Evolutionary conservation across 805 yeast genomes (phyloP).

Genomic region (Yueomyces sp.): DNA sequence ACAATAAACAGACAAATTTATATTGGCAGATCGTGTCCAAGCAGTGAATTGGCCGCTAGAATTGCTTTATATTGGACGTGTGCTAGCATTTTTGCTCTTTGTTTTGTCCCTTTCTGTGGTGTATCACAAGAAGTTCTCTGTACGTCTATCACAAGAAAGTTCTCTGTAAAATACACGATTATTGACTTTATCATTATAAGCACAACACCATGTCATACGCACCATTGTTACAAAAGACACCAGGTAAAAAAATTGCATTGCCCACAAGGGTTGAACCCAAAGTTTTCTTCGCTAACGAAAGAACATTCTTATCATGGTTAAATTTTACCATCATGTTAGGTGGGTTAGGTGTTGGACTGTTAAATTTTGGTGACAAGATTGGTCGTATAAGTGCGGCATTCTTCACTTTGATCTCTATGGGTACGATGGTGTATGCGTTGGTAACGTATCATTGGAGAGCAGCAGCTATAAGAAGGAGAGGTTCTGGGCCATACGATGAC

Average conservation of each 20-base stretch:
- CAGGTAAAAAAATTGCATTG: constrained; percentile 86
- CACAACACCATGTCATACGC: constrained; percentile 38
- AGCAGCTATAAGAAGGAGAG: constrained; percentile 92
- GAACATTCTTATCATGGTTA: constrained; percentile 96
- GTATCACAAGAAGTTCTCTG: background rate
- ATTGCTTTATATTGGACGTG: background rate
- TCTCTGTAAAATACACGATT: background rate
- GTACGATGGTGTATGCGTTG: constrained; percentile 91
- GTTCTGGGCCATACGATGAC: constrained; percentile 98
- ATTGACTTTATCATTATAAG: too few species aligned
- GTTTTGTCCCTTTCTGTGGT: background rate
- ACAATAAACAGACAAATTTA: too few species aligned
- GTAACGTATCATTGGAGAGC: constrained; percentile 99
- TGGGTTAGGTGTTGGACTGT: constrained; percentile 87
- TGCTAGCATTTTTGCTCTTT: background rate
- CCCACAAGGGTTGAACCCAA: constrained; percentile 99
- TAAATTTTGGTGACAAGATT: constrained; percentile 89
- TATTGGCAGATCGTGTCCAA: too few species aligned
- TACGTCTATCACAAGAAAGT: background rate
- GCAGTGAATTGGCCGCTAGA: too few species aligned
- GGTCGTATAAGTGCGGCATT: constrained; percentile 89
- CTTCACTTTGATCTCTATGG: constrained; percentile 94
- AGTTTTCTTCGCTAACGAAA: constrained; percentile 96
- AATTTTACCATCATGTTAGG: constrained; percentile 98
- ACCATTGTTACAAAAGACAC: constrained; percentile 59